Evolutionary conservation across 1,139 yeast species (phyloP), one percentile per base, ranked within the genome.

Genomic region (Diutina mesorugosa): DNA sequence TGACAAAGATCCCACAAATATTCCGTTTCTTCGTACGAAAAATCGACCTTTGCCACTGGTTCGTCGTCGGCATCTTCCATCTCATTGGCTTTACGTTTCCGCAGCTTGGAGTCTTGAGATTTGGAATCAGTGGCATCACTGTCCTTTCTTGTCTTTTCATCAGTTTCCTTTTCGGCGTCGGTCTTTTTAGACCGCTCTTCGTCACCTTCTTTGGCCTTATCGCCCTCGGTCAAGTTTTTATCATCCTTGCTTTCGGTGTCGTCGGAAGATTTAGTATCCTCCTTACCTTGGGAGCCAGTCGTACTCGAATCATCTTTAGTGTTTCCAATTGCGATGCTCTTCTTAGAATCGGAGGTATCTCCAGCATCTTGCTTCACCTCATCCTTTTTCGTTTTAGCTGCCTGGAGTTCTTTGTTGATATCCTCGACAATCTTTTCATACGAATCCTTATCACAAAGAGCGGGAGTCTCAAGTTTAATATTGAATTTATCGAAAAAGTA

Each of bases 401-500:
- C 41, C 45, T 16, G 35, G 3, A 30, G 10, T n/a, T 30, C 50
- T 16, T 71, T 78, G 30, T 69, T 68, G 28, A 75, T 69, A 51
- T 74, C 77, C 10, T 63, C 65, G 76, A 84, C 76, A 58, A 76
- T 76, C 57, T 69, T 67, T 1, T 78, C 71, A 64, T 81, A 91
- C n/a, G 85, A 87, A 3, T 72, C 78, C 59, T 84, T 87, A 56
- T 83, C 79, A 1, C 81, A 78, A 62, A 93, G 79, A 2, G 73
- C 74, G 0, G 97, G 97, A 6, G 91, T 76, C 54, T 85, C 85
- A 41, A 89, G 72, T 54, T 77, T 76, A 9, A 84, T 84, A 66
- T 89, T 85, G 67, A 81, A 90, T 67, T 87, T 88, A 51, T 87
- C 88, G 71, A 87, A 93, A 53, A 80, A 73, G 65, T 88, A 87